Conservation (phyloP, 1,139 yeast genomes). For the Starmera stellimalicola region DNA sequence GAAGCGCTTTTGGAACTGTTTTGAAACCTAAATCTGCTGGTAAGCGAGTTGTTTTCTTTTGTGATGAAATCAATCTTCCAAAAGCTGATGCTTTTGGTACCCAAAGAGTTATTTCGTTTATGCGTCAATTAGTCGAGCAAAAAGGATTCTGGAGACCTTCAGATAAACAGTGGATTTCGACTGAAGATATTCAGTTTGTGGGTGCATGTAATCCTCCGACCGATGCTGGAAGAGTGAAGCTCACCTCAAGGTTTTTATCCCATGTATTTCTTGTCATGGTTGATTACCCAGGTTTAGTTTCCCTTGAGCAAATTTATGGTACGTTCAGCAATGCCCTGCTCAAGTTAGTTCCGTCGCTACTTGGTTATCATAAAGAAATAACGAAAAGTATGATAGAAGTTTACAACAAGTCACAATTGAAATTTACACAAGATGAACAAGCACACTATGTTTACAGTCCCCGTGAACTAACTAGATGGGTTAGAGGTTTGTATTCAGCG, state of each 20-base stretch:
- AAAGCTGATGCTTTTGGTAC: constrained; percentile 65
- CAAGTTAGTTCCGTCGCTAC: constrained; percentile 52
- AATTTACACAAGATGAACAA: constrained; percentile 29
- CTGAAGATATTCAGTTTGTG: constrained; percentile 69
- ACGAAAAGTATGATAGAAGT: constrained; percentile 61
- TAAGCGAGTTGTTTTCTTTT: constrained; percentile 74
- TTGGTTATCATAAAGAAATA: constrained; percentile 42
- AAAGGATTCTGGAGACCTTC: constrained; percentile 68
- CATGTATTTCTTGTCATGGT: constrained; percentile 64
- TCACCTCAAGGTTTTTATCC: constrained; percentile 59
- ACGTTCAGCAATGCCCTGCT: constrained; percentile 50
- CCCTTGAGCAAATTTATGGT: constrained; percentile 60
- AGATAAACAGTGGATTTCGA: constrained; percentile 55
- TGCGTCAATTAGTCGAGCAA: constrained; percentile 68
- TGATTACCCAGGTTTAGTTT: constrained; percentile 65
- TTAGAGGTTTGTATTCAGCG: constrained; percentile 63
- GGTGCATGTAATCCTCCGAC: constrained; percentile 93
- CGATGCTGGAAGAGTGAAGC: constrained; percentile 61
- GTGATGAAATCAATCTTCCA: constrained; percentile 90
- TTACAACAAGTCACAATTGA: constrained; percentile 36
- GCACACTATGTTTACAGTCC: constrained; percentile 77
- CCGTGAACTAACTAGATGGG: constrained; percentile 86
- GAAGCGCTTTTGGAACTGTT: constrained; percentile 39
- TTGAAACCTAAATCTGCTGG: constrained; percentile 57
- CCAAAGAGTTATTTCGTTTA: constrained; percentile 62